Conservation (phyloP, 2,329 filamentous ascomycete species). For the Ascochyta fabae region DNA sequence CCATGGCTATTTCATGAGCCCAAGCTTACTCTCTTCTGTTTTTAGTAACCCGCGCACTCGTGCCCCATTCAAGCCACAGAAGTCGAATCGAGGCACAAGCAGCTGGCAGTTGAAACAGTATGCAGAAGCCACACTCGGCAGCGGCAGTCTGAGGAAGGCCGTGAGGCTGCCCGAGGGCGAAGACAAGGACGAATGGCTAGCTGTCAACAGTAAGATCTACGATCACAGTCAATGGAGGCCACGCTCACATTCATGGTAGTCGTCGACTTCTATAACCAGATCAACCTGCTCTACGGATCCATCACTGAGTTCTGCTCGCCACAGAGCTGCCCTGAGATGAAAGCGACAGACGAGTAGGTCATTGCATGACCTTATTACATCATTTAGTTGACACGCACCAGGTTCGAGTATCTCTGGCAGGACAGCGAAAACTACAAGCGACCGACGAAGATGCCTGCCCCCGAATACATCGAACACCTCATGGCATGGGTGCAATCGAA, state of each 20-base stretch:
- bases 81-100: constrained; percentile 81
- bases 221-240: constrained; percentile 1
- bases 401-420: constrained; percentile 99
- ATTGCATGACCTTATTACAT: no score
- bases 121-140: constrained; percentile 94
- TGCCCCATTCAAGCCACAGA: constrained; percentile 89
- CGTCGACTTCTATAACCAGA: constrained; percentile 99
- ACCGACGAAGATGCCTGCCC: constrained; percentile 96
- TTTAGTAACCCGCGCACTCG: constrained; percentile 82
- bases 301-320: constrained; percentile 99
- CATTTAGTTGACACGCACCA: constrained; percentile 43
- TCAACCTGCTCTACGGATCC: constrained; percentile 97
- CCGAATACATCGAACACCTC: constrained; percentile 95
- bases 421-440: constrained; percentile 92
- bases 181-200: constrained; percentile 97
- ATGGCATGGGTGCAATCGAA: constrained; percentile 96
- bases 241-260: constrained; percentile 62
- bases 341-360: constrained; percentile 94
- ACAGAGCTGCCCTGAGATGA: constrained; percentile 98
- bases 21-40: constrained; percentile 45
- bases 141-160: constrained; percentile 92
- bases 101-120: constrained; percentile 97
- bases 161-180: constrained; percentile 97
- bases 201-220: constrained; percentile 80
- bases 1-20: constrained; percentile 28